These are phyloP conservation scores for Fallopia convolvulus DNA, from an alignment of 148 eudicot genomes.

Conservation along the genomic window DNA sequence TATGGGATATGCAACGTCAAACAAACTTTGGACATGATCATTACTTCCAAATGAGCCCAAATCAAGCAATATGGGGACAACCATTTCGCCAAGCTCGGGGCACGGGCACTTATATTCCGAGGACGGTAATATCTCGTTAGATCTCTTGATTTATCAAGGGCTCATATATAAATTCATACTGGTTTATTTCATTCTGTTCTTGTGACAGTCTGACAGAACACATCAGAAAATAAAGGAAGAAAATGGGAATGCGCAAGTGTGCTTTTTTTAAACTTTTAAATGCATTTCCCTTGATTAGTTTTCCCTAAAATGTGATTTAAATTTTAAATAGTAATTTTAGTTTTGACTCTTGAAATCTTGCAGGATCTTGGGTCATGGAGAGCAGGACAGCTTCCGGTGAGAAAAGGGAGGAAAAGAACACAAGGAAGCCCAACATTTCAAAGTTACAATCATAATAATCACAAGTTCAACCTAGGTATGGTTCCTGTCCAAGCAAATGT, in stretches of 20 bases:
- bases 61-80: background rate
- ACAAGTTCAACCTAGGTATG: background rate
- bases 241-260: background rate
- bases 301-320: background rate
- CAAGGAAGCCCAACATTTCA: constrained; percentile 6
- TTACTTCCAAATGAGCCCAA: background rate
- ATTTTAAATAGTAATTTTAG: background rate
- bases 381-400: background rate
- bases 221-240: background rate
- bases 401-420: background rate
- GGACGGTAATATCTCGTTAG: constrained; percentile 1
- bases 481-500: constrained; percentile 1
- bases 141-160: background rate
- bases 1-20: constrained; percentile 4
- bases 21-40: background rate
- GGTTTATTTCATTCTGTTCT: background rate
- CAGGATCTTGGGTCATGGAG: constrained; percentile 8
- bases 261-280: background rate
- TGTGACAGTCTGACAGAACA: too few relatives aligned
- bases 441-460: background rate
- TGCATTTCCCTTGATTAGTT: background rate
- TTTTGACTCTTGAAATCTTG: background rate
- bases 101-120: constrained; percentile 13
- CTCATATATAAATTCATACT: background rate
- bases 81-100: background rate